Evolutionary conservation across 768 basidiomycete species (phyloP), one percentile per base, ranked within the genome.

Genomic region (Zangia roseola): DNA sequence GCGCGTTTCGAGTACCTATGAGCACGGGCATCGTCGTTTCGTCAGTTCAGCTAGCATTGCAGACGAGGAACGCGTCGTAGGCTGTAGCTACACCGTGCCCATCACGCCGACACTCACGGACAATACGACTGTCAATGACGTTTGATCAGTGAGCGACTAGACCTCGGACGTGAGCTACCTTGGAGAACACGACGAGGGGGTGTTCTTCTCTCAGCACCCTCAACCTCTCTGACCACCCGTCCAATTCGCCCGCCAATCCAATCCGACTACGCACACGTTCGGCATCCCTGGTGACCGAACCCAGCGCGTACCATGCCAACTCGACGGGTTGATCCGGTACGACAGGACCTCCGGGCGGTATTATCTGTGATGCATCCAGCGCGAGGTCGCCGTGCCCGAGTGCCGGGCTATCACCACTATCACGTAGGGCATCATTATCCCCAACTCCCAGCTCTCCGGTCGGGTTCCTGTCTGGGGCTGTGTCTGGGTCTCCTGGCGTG

Each of bases 151-250:
- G 1, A 14, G n/a, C n/a, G 45, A 14, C 10, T 10, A 14, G 3
- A 9, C 33, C n/a, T 21, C 12, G 16, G 17, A 7, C 9, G 36
- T 6, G 37, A 65, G 74, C 26, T 46, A 84, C 87, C 75, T 92
- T 92, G 74, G 88, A 91, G 59, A 92, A 91, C 12, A 92, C 81
- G 38, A 91, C 72, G 7, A 92, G 67, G 2, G 89, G 89, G 56
- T 79, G 74, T 26, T 78, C 64, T 16, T 72, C 59, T 31, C 77
- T 70, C 40, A 90, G 56, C 19, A 58, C 59, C 36, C 60, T 61
- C 16, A 74, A 64, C 36, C 79, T 71, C 51, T 68, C 46, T 2
- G 47, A 38, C 64, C 64, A 59, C 10, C 64, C 30, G 54, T 47
- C 81, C 79, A 83, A 5, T 7, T 38, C 78, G 70, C 20, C 74